Evolutionary conservation across 768 basidiomycete genomes (phyloP), one percentile per base, ranked within the genome.

Genomic region (Phaeotremella skinneri): DNA sequence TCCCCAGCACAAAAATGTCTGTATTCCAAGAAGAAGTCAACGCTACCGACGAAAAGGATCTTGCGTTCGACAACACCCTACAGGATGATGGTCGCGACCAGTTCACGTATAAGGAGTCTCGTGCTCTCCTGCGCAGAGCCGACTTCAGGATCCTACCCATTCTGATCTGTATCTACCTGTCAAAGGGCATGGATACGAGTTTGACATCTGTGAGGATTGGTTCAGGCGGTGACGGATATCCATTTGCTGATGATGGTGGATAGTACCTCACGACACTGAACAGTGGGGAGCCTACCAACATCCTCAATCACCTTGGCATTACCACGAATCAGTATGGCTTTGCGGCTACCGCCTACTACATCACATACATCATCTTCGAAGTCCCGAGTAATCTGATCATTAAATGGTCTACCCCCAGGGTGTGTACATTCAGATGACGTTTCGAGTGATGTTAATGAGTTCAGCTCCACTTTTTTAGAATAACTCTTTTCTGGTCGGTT

Each of bases 351-450:
- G 53, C 57, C 45, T 70, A 56, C 63, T 63, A 58, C n/a, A 61
- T 70, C 49, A 55, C 58, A 23, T 70, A 64, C 61, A 56, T 66
- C 25, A 23, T 70, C 2, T 41, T 58, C 11, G 71, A 70, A 49
- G 51, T 73, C 7, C 70, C 68, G 2, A 62, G 59, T 1, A 70
- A 70, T 29, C 23, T 70, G 7, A 45, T 67, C 32, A 59, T 70
- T 53, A 70, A 70, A 49, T 58, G 63, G 57, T 50, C 61, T 9
- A 70, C 66, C n/a, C 68, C 68, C 14, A 55, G 68, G 52, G 56
- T 57, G 42, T 31, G 61, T 37, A 6, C 39, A 26, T n/a, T 23
- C 16, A 29, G 3, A 2, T 45, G 5, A 30, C 34, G 14, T 1
- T 41, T 37, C 11, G 13, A 6, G 5, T 20, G 21, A 14, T 30